Conservation (phyloP, 768 basidiomycete species). For the Suillus bovinus region DNA sequence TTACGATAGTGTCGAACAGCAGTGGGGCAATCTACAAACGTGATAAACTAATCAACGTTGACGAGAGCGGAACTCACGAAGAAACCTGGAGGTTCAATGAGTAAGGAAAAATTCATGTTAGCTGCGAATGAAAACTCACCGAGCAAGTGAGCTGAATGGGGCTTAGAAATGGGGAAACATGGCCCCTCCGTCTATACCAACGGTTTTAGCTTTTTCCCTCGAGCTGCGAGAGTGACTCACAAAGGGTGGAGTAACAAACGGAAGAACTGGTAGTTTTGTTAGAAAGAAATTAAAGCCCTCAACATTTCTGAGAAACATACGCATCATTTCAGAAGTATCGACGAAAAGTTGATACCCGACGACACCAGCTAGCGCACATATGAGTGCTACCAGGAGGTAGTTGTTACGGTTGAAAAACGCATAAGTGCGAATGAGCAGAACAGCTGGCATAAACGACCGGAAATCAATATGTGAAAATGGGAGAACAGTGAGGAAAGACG, state of each 20-base stretch:
- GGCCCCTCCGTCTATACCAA: slow-evolving; percentile 52
- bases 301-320: slow-evolving; percentile 39
- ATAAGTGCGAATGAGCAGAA: slow-evolving; percentile 81
- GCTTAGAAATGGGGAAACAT: slow-evolving; percentile 80
- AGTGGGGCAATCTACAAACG: slow-evolving; percentile 69
- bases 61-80: slow-evolving; percentile 45
- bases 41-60: slow-evolving; percentile 9
- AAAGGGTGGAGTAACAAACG: slow-evolving; percentile 63
- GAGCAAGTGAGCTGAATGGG: slow-evolving; percentile 79
- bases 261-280: slow-evolving; percentile 47
- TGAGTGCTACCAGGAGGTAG: slow-evolving; percentile 62
- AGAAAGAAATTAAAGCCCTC: slow-evolving; percentile 7
- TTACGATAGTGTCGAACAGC: slow-evolving; percentile 78
- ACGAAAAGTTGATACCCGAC: slow-evolving; percentile 83
- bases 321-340: slow-evolving; percentile 73
- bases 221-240: slow-evolving; percentile 36
- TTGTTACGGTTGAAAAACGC: slow-evolving; percentile 83
- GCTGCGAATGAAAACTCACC: slow-evolving; percentile 42
- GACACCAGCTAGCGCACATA: slow-evolving; percentile 68
- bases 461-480: slow-evolving; percentile 7
- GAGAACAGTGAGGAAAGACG: slow-evolving; percentile 19
- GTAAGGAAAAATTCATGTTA: slow-evolving; percentile 11
- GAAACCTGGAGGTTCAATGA: slow-evolving; percentile 41
- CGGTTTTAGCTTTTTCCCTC: slow-evolving; percentile 3
- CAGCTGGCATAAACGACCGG: slow-evolving; percentile 42